Evolutionary conservation across 495 filamentous ascomycete species (phyloP), one percentile per base, ranked within the genome.

Genomic region (Penicillium silybi): DNA sequence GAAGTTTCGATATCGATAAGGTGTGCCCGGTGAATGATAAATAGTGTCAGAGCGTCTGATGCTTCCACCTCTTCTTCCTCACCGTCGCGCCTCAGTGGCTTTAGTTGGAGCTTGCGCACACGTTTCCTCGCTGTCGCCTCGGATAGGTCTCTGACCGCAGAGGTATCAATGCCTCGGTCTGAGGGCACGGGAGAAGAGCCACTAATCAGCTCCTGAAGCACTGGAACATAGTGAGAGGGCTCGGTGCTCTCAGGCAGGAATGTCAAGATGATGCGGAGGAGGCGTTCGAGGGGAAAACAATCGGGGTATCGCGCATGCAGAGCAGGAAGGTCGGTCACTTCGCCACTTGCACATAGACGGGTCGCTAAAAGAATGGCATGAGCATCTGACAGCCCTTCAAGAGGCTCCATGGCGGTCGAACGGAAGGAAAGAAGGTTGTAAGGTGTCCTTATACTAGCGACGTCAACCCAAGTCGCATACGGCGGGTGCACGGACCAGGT

Each of bases 251-350:
- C 91, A 32, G 92, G 90, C 6, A 97, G 79, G 57, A 84, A 93
- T 46, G 87, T 95, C 51, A 97, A 78, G 52, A 96, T 70, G 44
- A 97, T 86, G 58, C 90, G 84, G 55, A 95, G 73, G 29, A 92
- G 57, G 40, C 88, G 78, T 51, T 88, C 86, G 10, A 81, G 75
- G 17, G 79, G 78, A 48, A 92, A 77, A 52, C 78, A 76, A 56
- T 79, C 69, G 34, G 68, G 75, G 53, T 85, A 78, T 46, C 75
- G 75, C 44, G 80, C 72, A 48, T 83, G 78, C 26, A 96, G 74
- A 41, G 71, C 73, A 52, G 77, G 77, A 53, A 97, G 69, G 45
- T 74, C 72, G 43, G 76, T 65, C 44, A 92, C 74, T 65, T 91
- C 78, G 56, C 75, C 73, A 39, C 70, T 70, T 47, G 76, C 64